A percentile compares a stretch with the other conserved stretches of the same genome.
Evolutionary conservation across 2,329 filamentous ascomycete genomes (phyloP).

Genomic region (Paecilomyces niveus): DNA sequence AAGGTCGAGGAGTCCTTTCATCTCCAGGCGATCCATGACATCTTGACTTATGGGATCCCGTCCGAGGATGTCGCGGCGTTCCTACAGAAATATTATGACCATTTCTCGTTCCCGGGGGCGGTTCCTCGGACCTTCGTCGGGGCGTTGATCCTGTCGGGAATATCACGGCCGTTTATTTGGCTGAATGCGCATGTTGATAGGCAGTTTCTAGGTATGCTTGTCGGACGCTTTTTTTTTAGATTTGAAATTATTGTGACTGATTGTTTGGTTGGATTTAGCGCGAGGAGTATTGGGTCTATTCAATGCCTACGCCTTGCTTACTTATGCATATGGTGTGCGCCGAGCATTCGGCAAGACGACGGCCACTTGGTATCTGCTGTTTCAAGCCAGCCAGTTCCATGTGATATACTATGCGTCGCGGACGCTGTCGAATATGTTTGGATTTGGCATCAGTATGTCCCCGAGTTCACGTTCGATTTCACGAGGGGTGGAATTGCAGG

Average conservation of each 20-base stretch:
- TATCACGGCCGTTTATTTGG: slow-evolving; percentile 60
- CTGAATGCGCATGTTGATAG: slow-evolving; percentile 51
- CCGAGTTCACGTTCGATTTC: slow-evolving; percentile 3
- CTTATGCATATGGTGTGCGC: slow-evolving; percentile 58
- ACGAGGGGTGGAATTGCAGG: neutral
- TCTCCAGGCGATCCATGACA: slow-evolving; percentile 86
- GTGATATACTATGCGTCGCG: slow-evolving; percentile 86
- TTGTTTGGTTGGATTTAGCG: slow-evolving; percentile 40
- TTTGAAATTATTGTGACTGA: slow-evolving; percentile 1
- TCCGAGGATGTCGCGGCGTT: slow-evolving; percentile 46
- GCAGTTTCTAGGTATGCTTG: slow-evolving; percentile 48
- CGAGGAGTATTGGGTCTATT: slow-evolving; percentile 69
- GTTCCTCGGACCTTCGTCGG: slow-evolving; percentile 90
- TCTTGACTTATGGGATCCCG: slow-evolving; percentile 73
- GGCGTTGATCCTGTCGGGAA: slow-evolving; percentile 64
- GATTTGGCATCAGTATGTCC: slow-evolving; percentile 71
- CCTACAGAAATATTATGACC: slow-evolving; percentile 67
- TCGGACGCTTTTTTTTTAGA: neutral
- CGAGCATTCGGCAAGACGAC: slow-evolving; percentile 61
- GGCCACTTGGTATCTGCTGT: slow-evolving; percentile 69
- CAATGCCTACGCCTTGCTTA: slow-evolving; percentile 63
- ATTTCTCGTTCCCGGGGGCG: slow-evolving; percentile 81
- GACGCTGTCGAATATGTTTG: slow-evolving; percentile 94
- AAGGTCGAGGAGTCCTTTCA: slow-evolving; percentile 99
- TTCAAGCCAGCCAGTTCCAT: slow-evolving; percentile 85